Base-by-base conservation (phyloP, 2,329 filamentous ascomycete species). In the Cladobotryum mycophilum region DNA sequence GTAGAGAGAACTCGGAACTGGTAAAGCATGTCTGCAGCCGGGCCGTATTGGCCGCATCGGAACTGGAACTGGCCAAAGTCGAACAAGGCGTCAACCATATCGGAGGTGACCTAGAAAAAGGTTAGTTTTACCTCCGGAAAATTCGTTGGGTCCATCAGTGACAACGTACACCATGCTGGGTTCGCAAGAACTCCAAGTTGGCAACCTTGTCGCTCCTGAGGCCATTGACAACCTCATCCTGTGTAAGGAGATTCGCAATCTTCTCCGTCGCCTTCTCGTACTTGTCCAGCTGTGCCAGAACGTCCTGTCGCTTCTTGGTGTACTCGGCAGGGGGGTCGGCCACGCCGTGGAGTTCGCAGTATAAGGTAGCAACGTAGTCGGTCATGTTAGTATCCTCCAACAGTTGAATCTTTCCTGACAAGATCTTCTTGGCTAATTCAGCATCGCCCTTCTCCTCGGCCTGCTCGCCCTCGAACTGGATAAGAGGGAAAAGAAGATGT, bases 381-480 rank as follows among this genome's bases (percentile, higher is more conserved):
- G 87, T 93, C 93, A 99, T 99, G 79, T 97, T 96, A 65, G 93
- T 97, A 70, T 90, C 85, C 76, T 95, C 92, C 61, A 99, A 83
- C 53, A 99, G 84, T 73, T 92, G 86, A 70, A 92, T 96, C 73
- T 96, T 96, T 62, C 90, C 84, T 67, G 87, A 82, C 56, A 86
- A 85, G 62, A 95, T 85, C 69, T 91, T 85, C 63, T 77, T 77
- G 50, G 80, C 72, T 70, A 79, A 72, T 37, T 67, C 71, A 55
- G 75, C 74, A 54, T 81, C 76, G 63, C 79, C 80, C 60, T 83
- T 81, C 64, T 90, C 87, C 68, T 90, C 85, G 59, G 95, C 86
- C 69, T 89, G 84, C 66, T 86, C 84, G 64, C 85, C 85, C 64
- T 87, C 80, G 72, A 96, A 96, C 75, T 96, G 91, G 68, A 99